Evolutionary conservation across 176 grass and related monocot genomes (phyloP), one percentile per base, ranked within the genome.

Genomic region (Oryza coarctata): DNA sequence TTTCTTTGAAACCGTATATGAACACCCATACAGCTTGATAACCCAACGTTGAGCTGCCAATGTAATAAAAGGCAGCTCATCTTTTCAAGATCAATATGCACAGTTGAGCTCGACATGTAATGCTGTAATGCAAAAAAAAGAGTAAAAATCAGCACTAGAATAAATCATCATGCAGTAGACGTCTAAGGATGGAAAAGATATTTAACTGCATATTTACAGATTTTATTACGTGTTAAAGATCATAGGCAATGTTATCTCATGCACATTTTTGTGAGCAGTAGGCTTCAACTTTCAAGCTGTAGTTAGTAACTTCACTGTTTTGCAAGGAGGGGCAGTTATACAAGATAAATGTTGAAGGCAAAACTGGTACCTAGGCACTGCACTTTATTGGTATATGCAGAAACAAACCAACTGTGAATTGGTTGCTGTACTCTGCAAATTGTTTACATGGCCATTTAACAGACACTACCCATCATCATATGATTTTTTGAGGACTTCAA

Each of bases 81-180:
- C 22, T 58, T 76, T 76, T 81, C 84, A 52, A 70, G 14, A 20
- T 49, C 49, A 20, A 50, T 86, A 86, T 80, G 79, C 86, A 86
- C 80, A 86, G 74, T 83, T 73, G 74, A 83, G 68, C 62, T 83
- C 47, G 72, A 14, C 33, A 8, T 38, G 9, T 45, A 82, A 79
- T 18, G 20, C 88, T 90, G 69, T 12, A 50, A 57, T 20, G 31
- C 18, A 70, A 68, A 90, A 40, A 40, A 4, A 39, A 62, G 1
- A 29, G 0, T 43, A 4, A 88, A 6, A 49, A 49, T 69, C 14
- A 83, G 9, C 60, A 47, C 9, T 31, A 69, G 17, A 70, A 31
- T 31, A 30, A 14, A 82, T 70, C 70, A 60, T 79, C 47, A 40
- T 63, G 49, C 20, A 33, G 63, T 47, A 49, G 47, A 63, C 23